Evolutionary conservation across 2,329 filamentous ascomycete genomes (phyloP), one percentile per base, ranked within the genome.

Genomic region (Colletotrichum sidae): DNA sequence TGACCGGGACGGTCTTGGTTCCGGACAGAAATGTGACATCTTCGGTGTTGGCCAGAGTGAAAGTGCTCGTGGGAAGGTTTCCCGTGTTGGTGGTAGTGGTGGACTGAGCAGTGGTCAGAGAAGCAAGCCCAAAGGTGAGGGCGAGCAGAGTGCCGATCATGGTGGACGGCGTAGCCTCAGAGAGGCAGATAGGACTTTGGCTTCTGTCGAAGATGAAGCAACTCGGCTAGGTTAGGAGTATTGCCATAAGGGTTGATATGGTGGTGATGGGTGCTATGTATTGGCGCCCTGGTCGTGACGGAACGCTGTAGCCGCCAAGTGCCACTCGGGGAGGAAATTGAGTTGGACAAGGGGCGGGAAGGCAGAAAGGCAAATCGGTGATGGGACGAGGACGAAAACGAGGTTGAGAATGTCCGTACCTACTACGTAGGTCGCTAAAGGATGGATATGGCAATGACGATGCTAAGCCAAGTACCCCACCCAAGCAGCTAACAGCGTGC

Each of bases 1-100:
- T 74, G n/a, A 78, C 60, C 2, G 56, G 39, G n/a, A 66, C 35
- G 10, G 64, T 67, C 54, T 60, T 67, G 37, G 64, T 67, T 42
- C 64, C 64, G 6, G 64, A 60, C 13, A 67, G 44, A 35, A 67
- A 67, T 8, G 64, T 67, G 17, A 67, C 59, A 37, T 55, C 64
- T 46, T 67, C n/a, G 54, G 60, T 65, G 13, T 67, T 65, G 51
- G 64, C 45, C 17, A 67, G 63, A 17, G 52, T 62, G 38, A 66
- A 37, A 13, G 11, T 37, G 53, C 58, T 66, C 11, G 58, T 44
- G 47, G 33, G 42, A 33, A 56, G 13, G 44, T 47, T 50, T 17
- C 65, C 25, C 25, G 25, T 25, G 25, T 4, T 25, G 25, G 25
- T 25, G 25, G 25, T 60, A 41, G 60, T 60, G 25, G 49, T 35